Conservation (phyloP, 352 stramenopile species). For the Pythium monospermum region DNA sequence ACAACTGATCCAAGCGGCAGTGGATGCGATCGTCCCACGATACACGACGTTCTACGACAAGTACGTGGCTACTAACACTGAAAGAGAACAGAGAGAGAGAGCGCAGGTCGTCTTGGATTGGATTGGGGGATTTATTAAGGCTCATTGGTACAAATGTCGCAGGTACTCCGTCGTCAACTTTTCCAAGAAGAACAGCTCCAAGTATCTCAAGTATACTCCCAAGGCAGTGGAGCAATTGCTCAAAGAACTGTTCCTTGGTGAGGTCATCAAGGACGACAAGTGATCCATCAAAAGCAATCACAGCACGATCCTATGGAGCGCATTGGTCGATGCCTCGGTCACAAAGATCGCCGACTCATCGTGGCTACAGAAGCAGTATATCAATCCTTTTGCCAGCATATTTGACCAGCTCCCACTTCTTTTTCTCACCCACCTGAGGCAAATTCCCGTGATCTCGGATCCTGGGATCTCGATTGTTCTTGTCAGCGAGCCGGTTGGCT, state of each 20-base stretch:
- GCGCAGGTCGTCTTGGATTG: too few relatives aligned
- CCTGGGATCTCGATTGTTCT: constrained; percentile 53
- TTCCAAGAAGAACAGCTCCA: constrained; percentile 88
- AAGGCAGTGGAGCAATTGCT: constrained; percentile 77
- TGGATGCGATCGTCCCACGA: constrained; percentile 76
- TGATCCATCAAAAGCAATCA: constrained; percentile 10
- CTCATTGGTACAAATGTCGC: not conserved
- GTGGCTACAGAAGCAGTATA: constrained; percentile 19
- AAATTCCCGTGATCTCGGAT: constrained; percentile 72
- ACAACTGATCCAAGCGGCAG: constrained; percentile 78
- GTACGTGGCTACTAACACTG: constrained; percentile 26
- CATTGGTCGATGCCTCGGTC: constrained; percentile 74
- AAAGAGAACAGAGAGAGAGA: too few relatives aligned
- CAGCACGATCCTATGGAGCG: constrained; percentile 45
- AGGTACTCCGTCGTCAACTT: constrained; percentile 90
- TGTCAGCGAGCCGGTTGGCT: constrained; percentile 36
- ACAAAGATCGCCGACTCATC: constrained; percentile 60
- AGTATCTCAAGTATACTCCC: constrained; percentile 88
- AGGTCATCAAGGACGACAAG: constrained; percentile 23
- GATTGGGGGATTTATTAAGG: too few relatives aligned
- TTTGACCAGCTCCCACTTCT: too few relatives aligned
- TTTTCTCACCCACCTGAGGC: constrained; percentile 53
- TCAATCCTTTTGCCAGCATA: not conserved
- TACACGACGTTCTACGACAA: constrained; percentile 93
- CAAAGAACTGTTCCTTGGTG: constrained; percentile 73